Percentiles rank a stretch among this genome's conserved stretches.
Evolutionary conservation across 2,329 filamentous ascomycete genomes (phyloP).

Genomic region (Cladosporium velox): DNA sequence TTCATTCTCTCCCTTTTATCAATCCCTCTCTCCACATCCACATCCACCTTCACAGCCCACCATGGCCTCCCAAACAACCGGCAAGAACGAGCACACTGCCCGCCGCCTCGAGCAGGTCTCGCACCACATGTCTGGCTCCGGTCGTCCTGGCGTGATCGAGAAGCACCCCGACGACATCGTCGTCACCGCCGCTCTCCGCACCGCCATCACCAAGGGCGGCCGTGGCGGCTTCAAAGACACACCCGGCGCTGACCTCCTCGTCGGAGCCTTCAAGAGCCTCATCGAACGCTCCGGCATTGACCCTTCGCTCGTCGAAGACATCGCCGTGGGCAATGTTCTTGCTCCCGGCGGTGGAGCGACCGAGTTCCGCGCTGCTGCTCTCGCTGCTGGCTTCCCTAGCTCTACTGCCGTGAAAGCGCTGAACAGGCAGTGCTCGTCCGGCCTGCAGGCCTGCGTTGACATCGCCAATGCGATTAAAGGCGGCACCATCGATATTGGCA

Average conservation of each 20-base stretch:
- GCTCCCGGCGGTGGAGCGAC: slow-evolving; percentile 92
- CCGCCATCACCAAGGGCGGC: slow-evolving; percentile 87
- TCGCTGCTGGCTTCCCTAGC: slow-evolving; percentile 89
- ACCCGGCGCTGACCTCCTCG: slow-evolving; percentile 80
- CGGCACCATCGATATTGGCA: slow-evolving; percentile 93
- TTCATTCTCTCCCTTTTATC: not conserved
- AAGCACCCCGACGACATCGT: slow-evolving; percentile 72
- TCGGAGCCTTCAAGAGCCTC: slow-evolving; percentile 77
- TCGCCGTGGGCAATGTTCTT: slow-evolving; percentile 87
- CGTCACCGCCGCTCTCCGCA: slow-evolving; percentile 88
- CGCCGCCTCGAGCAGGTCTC: slow-evolving; percentile 59
- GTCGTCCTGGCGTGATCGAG: slow-evolving; percentile 47
- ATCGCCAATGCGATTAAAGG: slow-evolving; percentile 88
- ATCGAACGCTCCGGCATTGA: slow-evolving; percentile 86
- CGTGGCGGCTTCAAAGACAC: slow-evolving; percentile 97
- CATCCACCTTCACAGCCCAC: slow-evolving; percentile 10
- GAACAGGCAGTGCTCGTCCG: slow-evolving; percentile 93
- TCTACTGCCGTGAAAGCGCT: slow-evolving; percentile 80
- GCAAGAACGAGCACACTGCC: slow-evolving; percentile 20
- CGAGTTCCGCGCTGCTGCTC: slow-evolving; percentile 88
- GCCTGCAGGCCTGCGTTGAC: slow-evolving; percentile 89
- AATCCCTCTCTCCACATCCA: not conserved
- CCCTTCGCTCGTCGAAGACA: slow-evolving; percentile 84
- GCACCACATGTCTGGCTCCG: slow-evolving; percentile 55
- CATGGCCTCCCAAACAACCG: slow-evolving; percentile 22